Conservation (phyloP, 257 asterid species). For the Knoxia roxburghii region DNA sequence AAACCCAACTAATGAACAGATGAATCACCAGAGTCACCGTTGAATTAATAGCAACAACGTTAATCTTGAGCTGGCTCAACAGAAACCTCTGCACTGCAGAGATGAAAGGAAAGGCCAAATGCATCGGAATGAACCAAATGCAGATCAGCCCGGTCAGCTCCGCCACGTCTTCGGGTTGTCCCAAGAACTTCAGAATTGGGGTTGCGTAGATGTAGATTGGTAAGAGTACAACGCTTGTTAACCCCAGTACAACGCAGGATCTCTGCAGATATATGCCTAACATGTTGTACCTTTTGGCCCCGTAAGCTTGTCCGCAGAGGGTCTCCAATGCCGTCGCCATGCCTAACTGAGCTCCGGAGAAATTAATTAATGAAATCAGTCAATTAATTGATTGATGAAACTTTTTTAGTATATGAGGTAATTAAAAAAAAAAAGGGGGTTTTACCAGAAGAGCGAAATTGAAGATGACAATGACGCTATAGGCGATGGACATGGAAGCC, state of each 20-base stretch:
- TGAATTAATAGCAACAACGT: slow-evolving; percentile 25
- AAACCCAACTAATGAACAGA: slow-evolving; percentile 25
- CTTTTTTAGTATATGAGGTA: no score
- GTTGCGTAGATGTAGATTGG: slow-evolving; percentile 31
- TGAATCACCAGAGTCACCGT: slow-evolving; percentile 22
- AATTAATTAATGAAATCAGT: neutral
- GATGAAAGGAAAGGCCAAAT: slow-evolving; percentile 28
- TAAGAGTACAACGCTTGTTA: slow-evolving; percentile 16
- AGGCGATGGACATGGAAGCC: slow-evolving; percentile 49
- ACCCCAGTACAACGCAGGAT: slow-evolving; percentile 27
- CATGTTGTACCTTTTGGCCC: slow-evolving; percentile 28
- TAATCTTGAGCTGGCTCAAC: slow-evolving; percentile 40
- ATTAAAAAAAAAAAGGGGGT: no score
- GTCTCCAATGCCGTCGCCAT: slow-evolving; percentile 43
- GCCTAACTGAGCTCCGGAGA: slow-evolving; percentile 17
- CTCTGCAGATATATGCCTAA: slow-evolving; percentile 36
- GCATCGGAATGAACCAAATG: slow-evolving; percentile 31
- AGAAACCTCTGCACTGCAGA: slow-evolving; percentile 34
- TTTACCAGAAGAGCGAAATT: slow-evolving; percentile 33
- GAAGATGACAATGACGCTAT: slow-evolving; percentile 46
- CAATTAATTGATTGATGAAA: no score
- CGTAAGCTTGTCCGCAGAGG: slow-evolving; percentile 38
- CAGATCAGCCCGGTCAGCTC: slow-evolving; percentile 26
- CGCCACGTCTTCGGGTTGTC: slow-evolving; percentile 31
- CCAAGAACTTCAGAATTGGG: slow-evolving; percentile 28